Percentiles rank a stretch among this genome's conserved stretches.
Evolutionary conservation across 2,329 filamentous ascomycete species (phyloP).

Genomic region (Fusarium sp.): DNA sequence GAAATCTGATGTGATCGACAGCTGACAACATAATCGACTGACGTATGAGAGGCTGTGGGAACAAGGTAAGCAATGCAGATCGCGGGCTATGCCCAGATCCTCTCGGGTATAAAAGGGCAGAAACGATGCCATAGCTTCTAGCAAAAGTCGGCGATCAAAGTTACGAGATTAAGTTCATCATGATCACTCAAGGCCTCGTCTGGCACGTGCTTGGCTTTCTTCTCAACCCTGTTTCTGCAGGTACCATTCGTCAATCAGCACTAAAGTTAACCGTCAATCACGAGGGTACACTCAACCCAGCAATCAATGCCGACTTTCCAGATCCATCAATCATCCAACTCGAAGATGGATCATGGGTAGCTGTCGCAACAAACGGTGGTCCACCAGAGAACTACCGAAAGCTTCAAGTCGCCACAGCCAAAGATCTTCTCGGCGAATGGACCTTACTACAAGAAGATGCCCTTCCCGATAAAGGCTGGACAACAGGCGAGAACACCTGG

Average conservation of each 20-base stretch:
- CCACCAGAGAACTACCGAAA: neutral
- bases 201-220: neutral
- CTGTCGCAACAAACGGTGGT: conserved; percentile 7
- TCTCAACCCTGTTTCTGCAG: neutral
- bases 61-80: neutral
- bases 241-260: neutral
- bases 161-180: neutral
- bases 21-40: neutral
- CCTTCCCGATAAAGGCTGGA: conserved; percentile 13
- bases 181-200: neutral
- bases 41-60: neutral
- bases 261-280: conserved; percentile 7
- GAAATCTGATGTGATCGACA: neutral
- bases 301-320: conserved; percentile 12
- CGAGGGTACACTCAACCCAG: neutral
- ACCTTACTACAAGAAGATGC: neutral
- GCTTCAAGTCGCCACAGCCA: neutral
- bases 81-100: neutral
- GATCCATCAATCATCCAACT: conserved; percentile 9
- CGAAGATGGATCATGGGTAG: conserved; percentile 15
- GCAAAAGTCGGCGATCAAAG: rapidly evolving
- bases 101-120: neutral
- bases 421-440: conserved; percentile 6
- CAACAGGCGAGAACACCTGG: conserved; percentile 2
- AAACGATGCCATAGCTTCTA: rapidly evolving